Base-by-base conservation (phyloP, 192 early-diverging fungal species). In the Umbelopsis sp. region DNA sequence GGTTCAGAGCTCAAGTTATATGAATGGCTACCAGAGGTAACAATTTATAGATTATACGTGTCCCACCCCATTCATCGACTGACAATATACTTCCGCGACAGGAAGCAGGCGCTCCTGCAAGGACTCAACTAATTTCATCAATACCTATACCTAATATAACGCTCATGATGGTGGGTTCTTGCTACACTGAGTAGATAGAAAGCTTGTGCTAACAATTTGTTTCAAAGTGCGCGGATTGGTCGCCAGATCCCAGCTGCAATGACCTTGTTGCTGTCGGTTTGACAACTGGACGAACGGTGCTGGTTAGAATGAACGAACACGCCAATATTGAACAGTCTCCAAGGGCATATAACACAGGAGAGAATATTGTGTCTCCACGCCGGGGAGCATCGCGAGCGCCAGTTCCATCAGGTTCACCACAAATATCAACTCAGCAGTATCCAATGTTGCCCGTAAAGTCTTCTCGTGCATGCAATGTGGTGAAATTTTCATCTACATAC, bases 391-490 rank as follows among this genome's bases (percentile, higher is more conserved):
- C 30, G 27, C 55, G 55, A n/a, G 13, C 55, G 27, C 35, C 49
- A 51, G 16, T 27, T 30, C 67, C 15, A 33, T 30, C 30, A 44
- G 7, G 55, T 46, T 30, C 73, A 41, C 47, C 73, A 15, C 46
- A 55, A 30, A 49, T 64, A 25, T 30, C 74, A 46, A 58, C 58
- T 20, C 67, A 73, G 18, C 71, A 75, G 1, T 84, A 86, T 70
- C 79, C 80, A 20, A 68, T 70, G 4, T 71, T 89, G n/a, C 77
- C 73, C 46, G 80, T 78, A 15, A 79, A 78, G 21, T 83, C 86
- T 70, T 80, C 84, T 12, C 79, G 92, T 46, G 79, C 89, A 0
- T 93, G 92, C 70, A 91, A 90, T 74, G 84, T 88, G 44, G 90
- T 94, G 5, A 74, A 86, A 12, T 94, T 93, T 74, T 91, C 85